These are phyloP conservation scores for Oryza nivara DNA, from an alignment of 176 grass and related monocot species.

Conservation along the genomic window DNA sequence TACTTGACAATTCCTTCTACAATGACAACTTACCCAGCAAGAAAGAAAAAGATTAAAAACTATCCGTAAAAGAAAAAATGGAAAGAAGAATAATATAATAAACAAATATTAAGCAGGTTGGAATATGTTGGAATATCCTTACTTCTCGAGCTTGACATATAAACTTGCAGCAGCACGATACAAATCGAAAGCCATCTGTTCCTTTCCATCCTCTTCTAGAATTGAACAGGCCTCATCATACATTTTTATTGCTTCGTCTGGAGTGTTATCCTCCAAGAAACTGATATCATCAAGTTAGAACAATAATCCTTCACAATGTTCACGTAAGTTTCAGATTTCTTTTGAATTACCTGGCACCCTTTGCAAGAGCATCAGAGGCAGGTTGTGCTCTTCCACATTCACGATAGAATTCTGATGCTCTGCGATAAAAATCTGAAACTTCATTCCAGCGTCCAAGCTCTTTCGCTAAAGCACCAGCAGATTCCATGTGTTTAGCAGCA, in stretches of 20 bases:
- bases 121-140: conserved; percentile 24
- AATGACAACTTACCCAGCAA: no score
- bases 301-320: conserved; percentile 15
- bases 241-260: conserved; percentile 84
- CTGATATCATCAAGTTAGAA: conserved; percentile 48
- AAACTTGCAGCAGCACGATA: conserved; percentile 74
- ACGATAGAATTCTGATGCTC: conserved; percentile 88
- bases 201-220: conserved; percentile 96
- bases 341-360: conserved; percentile 82
- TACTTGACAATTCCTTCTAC: background rate
- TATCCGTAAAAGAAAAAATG: no score
- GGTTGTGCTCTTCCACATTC: conserved; percentile 94
- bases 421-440: conserved; percentile 80
- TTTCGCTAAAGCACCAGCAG: conserved; percentile 91
- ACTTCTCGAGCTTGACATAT: conserved; percentile 85
- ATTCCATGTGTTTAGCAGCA: conserved; percentile 99
- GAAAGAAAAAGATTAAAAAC: no score
- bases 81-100: background rate
- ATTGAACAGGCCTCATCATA: conserved; percentile 79
- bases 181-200: conserved; percentile 98
- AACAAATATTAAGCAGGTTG: no score
- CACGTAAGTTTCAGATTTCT: background rate
- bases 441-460: conserved; percentile 87
- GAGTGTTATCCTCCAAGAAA: conserved; percentile 83
- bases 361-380: conserved; percentile 94